These are phyloP conservation scores for Ceratocystis diversiconidia DNA, from an alignment of 2,329 filamentous ascomycete species.

Conservation along the genomic window DNA sequence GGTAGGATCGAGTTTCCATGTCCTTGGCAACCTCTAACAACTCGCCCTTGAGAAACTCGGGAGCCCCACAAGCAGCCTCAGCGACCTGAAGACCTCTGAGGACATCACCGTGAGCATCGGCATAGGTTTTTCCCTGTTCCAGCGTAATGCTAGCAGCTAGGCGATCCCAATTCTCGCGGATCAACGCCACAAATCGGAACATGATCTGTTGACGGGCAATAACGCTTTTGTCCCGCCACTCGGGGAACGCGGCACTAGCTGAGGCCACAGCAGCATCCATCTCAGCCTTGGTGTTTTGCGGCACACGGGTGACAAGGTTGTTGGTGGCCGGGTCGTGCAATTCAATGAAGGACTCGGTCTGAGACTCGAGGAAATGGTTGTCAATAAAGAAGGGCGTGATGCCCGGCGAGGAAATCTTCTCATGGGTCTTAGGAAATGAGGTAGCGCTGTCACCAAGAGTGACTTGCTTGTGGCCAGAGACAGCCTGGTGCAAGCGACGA, in stretches of 20 bases:
- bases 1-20: conserved; percentile 76
- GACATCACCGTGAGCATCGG: conserved; percentile 69
- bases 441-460: conserved; percentile 41
- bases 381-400: conserved; percentile 72
- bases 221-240: conserved; percentile 58
- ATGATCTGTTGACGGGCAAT: conserved; percentile 69
- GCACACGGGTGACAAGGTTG: conserved; percentile 69
- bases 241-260: conserved; percentile 59
- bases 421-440: conserved; percentile 57
- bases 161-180: conserved; percentile 73
- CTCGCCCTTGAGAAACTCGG: conserved; percentile 70
- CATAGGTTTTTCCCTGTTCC: conserved; percentile 80
- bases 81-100: conserved; percentile 72
- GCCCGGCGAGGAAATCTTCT: conserved; percentile 49
- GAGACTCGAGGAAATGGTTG: conserved; percentile 60
- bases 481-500: conserved; percentile 36
- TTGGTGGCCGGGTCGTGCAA: conserved; percentile 74
- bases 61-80: conserved; percentile 66
- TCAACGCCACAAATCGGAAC: conserved; percentile 71
- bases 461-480: conserved; percentile 21
- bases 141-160: conserved; percentile 73
- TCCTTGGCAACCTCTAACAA: conserved; percentile 76
- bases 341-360: conserved; percentile 60
- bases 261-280: conserved; percentile 61
- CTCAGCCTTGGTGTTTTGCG: conserved; percentile 66